phyloP scores from a whole-genome alignment of 345 rosid genomes.

The Aurinia saxatilis region DNA sequence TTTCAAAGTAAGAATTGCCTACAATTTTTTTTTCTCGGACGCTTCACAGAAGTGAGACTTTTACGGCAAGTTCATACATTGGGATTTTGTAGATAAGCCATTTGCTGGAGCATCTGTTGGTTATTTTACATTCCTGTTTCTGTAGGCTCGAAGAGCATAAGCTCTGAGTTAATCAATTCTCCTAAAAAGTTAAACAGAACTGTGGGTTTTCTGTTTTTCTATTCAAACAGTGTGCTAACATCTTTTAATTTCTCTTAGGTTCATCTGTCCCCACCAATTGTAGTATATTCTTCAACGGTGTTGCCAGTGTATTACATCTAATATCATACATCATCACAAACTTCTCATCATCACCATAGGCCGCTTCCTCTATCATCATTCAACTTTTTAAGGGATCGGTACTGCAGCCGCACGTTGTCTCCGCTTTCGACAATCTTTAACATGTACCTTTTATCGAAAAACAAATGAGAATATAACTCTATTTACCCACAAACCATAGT shows the following conservation, averaged over 20 bases:
- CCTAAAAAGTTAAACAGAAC: background rate
- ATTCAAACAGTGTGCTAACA: background rate
- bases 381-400: conserved; percentile 79
- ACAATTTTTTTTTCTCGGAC: conserved; percentile 9
- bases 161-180: conserved; percentile 51
- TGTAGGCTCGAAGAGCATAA: conserved; percentile 92
- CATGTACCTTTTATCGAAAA: conserved; percentile 55
- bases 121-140: conserved; percentile 85
- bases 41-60: background rate
- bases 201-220: conserved; percentile 8
- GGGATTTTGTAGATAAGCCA: conserved; percentile 58
- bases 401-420: conserved; percentile 86
- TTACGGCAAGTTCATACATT: conserved; percentile 10
- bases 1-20: conserved; percentile 51
- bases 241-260: conserved; percentile 44
- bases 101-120: conserved; percentile 99
- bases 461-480: background rate
- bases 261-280: conserved; percentile 98
- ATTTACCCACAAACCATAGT: background rate
- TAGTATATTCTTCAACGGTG: conserved; percentile 96
- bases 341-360: no score
- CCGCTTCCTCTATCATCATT: conserved; percentile 41
- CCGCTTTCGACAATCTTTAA: conserved; percentile 74
- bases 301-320: conserved; percentile 94
- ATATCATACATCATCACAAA: no score